Base-by-base conservation (phyloP, 768 basidiomycete species). In the Galerina marginata region DNA sequence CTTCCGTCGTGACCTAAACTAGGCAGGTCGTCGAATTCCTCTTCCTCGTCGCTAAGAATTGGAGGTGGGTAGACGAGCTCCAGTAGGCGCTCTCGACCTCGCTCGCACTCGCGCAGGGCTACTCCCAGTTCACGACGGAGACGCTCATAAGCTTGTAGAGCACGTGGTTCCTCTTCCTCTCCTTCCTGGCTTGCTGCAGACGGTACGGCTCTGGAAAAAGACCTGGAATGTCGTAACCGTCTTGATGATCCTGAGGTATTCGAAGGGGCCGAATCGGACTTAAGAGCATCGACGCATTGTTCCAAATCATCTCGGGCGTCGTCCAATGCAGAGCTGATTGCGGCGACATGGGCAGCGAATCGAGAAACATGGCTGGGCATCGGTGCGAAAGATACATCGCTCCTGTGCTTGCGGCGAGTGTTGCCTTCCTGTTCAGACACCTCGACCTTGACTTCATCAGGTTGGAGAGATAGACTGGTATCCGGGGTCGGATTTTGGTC, bases 51-150 rank as follows among this genome's bases (percentile, higher is more conserved):
- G 36, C 61, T 70, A 33, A 45, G 72, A 56, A 62, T 66, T 12
- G 42, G 70, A 15, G 67, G 64, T 4, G 86, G 86, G n/a, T 78
- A 69, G 3, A 91, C 72, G 55, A 89, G 74, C 51, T 85, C 82
- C 1, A 88, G 64, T 36, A 94, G 75, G 15, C 83, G 81, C 42
- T 86, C 88, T 15, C 89, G 78, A 0, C 92, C 92, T 7, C 92
- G 83, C 72, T 94, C 92, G 68, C 91, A 94, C 67, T 94, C 93
- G 6, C 92, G 77, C 33, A 94, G 74, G 1, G 91, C 92, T 23
- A 89, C 72, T 7, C 92, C 93, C 7, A 95, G 81, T 66, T 93
- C 91, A 4, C 86, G 82, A 10, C 92, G 82, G 14, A 94, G 78
- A 0, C 87, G 78, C 57, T 93, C 93, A 69, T 92, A 94, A 6